Percentiles rank a stretch among this genome's conserved stretches.
These are phyloP conservation scores for Gynochthodes officinalis DNA, from an alignment of 257 asterid genomes.

Conservation along the genomic window DNA sequence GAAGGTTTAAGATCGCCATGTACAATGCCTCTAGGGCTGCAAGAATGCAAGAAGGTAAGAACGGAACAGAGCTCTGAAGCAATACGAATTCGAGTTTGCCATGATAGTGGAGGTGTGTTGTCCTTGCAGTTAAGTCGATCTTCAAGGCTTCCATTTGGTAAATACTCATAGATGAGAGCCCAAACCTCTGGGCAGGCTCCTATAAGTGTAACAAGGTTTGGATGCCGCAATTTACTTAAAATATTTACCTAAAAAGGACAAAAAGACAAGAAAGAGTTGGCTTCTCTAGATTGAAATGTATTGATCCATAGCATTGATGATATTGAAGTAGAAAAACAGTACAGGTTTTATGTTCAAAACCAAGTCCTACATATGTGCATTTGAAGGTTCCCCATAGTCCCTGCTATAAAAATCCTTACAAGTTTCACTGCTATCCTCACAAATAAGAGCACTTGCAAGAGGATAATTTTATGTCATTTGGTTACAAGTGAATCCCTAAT, in stretches of 20 bases:
- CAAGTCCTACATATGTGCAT: neutral
- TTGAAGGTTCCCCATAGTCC: neutral
- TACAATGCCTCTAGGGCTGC: conserved; percentile 52
- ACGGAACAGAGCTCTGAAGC: conserved; percentile 86
- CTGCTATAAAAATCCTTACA: neutral
- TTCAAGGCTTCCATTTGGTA: conserved; percentile 91
- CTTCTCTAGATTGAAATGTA: neutral
- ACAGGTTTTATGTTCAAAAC: neutral
- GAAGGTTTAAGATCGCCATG: conserved; percentile 87
- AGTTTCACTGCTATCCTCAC: neutral
- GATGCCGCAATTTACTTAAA: conserved; percentile 90
- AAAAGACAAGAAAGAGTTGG: conserved; percentile 9
- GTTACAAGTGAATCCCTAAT: neutral
- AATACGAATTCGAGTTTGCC: conserved; percentile 85
- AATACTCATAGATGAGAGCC: conserved; percentile 80
- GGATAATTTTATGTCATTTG: neutral
- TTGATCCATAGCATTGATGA: neutral
- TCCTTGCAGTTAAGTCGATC: conserved; percentile 81
- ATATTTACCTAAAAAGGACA: conserved; percentile 52
- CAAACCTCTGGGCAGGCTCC: conserved; percentile 89
- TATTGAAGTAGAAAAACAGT: neutral
- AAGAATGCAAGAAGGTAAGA: conserved; percentile 79
- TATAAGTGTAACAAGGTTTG: conserved; percentile 70
- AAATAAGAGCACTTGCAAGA: neutral
- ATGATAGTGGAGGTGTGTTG: conserved; percentile 76